Percentiles rank a stretch among this genome's conserved stretches.
phyloP scores from a whole-genome alignment of 192 early-diverging fungal genomes.

The Umbelopsis sp. region DNA sequence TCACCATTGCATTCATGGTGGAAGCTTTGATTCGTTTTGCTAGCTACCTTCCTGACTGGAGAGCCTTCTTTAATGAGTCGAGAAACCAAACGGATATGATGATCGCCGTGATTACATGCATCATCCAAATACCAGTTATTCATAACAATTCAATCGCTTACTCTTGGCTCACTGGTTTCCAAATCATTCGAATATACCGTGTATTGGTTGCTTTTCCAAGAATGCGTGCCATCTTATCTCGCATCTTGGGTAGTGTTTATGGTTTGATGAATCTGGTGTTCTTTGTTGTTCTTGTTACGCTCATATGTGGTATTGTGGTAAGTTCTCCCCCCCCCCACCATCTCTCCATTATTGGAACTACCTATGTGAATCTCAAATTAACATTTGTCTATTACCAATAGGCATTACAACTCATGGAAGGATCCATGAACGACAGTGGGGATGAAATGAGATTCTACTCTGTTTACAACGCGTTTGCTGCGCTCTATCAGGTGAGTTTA shows the following conservation, averaged over 20 bases:
- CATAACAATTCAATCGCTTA: conserved; percentile 36
- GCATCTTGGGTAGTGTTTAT: conserved; percentile 55
- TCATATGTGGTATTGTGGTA: conserved; percentile 54
- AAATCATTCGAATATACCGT: conserved; percentile 52
- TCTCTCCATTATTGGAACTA: neutral
- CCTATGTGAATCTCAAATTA: neutral
- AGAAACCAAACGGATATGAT: conserved; percentile 52
- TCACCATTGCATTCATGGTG: conserved; percentile 49
- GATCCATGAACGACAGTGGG: conserved; percentile 15
- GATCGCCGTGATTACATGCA: conserved; percentile 44
- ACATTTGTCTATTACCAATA: neutral
- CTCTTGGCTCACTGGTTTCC: conserved; percentile 56
- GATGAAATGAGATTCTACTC: conserved; percentile 48
- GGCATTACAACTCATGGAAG: conserved; percentile 47
- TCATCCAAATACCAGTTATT: conserved; percentile 56
- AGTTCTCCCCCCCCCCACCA: conserved; percentile 27
- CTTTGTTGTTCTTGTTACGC: conserved; percentile 53
- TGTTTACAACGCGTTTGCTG: conserved; percentile 56
- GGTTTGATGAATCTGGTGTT: conserved; percentile 61
- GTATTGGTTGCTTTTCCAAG: conserved; percentile 51
- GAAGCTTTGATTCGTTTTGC: conserved; percentile 50
- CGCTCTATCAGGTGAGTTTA: conserved; percentile 52
- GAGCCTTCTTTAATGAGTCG: conserved; percentile 43
- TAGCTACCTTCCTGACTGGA: conserved; percentile 30
- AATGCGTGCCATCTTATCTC: conserved; percentile 44